Evolutionary conservation across 176 grass and related monocot genomes (phyloP), one percentile per base, ranked within the genome.

Genomic region (Aegilops sharonensis): DNA sequence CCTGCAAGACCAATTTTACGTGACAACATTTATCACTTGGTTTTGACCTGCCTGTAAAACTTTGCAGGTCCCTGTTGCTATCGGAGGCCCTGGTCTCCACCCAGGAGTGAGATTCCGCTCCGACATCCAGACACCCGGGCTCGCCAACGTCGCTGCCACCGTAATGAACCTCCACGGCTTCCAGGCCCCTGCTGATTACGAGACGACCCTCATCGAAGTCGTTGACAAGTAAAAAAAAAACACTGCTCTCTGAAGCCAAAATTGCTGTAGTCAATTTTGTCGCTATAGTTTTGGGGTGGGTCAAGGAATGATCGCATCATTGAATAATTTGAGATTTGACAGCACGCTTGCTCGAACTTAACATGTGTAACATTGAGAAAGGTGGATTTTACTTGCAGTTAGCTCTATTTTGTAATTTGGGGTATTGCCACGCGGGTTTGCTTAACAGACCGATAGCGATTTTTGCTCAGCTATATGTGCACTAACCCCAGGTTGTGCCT

Each of bases 101-200:
- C 80, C 89, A 3, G 94, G 97, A 64, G 90, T 90, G 71, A 96
- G 76, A 80, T 96, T 96, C 87, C 89, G 97, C 21, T 73, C 68
- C 0, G 94, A 99, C 56, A 66, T 99, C 40, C 24, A 93, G 27
- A 89, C 35, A 4, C 93, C 91, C 39, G 94, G 97, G 25, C 92
- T 99, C 2, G 97, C 97, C 36, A 99, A 99, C 64, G 94, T 99
- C 9, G 97, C 97, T 0, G 94, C 97, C 15, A 94, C 97, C 8
- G 94, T 99, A 7, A 99, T 99, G 94, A 99, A 99, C 80, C 85
- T 99, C 50, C 97, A 99, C 35, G 97, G 97, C 56, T 94, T 92
- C 57, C 85, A 80, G 85, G 94, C 94, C 24, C 97, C 97, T 74
- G 83, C 48, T 65, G 97, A 99, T 64, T 99, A 99, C 1, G 90